phyloP scores from a whole-genome alignment of 352 stramenopile species.

The Blastocystis sp. region DNA sequence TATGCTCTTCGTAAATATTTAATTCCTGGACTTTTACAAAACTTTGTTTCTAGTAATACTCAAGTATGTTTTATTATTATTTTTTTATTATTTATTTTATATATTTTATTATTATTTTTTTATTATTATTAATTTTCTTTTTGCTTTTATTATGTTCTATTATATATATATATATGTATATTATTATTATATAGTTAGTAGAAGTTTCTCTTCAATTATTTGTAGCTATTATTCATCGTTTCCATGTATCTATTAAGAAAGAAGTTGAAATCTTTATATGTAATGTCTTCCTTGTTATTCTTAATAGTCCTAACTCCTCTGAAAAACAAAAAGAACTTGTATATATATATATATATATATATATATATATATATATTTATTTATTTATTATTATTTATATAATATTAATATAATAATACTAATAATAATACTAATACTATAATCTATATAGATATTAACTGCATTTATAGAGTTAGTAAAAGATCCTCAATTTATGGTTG shows the following conservation, averaged over 20 bases:
- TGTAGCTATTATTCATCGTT: constrained; percentile 65
- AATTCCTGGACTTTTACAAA: constrained; percentile 85
- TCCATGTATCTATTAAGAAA: constrained; percentile 73
- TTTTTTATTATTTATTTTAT: no score
- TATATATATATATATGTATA: no score
- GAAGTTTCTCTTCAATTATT: constrained; percentile 90
- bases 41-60: constrained; percentile 86
- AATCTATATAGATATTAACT: constrained; percentile 85
- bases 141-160: no score
- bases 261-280: constrained; percentile 96
- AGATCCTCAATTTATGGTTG: constrained; percentile 71
- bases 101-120: no score
- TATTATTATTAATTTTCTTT: no score
- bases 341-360: no score
- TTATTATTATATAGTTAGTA: constrained; percentile 80
- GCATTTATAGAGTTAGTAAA: constrained; percentile 77
- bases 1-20: constrained; percentile 84
- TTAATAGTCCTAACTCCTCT: constrained; percentile 84
- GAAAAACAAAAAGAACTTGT: constrained; percentile 62
- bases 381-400: no score
- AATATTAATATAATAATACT: no score
- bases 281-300: constrained; percentile 85
- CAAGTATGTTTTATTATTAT: no score
- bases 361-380: no score
- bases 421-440: no score